phyloP scores from a whole-genome alignment of 441 rosid species.

The Erodium texanum region DNA sequence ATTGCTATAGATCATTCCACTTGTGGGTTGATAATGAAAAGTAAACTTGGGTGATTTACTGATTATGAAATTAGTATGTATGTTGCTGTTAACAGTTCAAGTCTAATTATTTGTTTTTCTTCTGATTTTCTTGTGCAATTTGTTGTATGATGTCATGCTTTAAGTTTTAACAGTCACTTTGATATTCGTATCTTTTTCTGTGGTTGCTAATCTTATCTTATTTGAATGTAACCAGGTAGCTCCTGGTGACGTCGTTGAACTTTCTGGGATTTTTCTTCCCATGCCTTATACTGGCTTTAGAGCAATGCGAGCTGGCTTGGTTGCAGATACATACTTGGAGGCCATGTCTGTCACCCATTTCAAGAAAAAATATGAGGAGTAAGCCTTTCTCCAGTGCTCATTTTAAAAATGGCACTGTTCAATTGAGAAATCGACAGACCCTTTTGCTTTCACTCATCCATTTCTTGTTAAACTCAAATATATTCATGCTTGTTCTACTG shows the following conservation, averaged over 20 bases:
- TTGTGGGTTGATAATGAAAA: neutral
- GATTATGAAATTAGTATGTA: neutral
- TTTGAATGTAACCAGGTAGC: slow-evolving; percentile 45
- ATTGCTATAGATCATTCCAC: neutral
- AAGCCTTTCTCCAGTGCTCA: slow-evolving; percentile 26
- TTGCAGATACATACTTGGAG: slow-evolving; percentile 93
- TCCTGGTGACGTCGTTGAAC: slow-evolving; percentile 95
- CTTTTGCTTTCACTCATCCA: slow-evolving; percentile 1
- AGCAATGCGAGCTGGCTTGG: slow-evolving; percentile 96
- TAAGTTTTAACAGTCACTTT: neutral
- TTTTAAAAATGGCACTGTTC: neutral
- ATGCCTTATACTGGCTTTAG: slow-evolving; percentile 90
- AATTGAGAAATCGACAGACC: neutral
- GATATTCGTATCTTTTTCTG: neutral
- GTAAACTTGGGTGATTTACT: neutral
- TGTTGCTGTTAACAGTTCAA: neutral
- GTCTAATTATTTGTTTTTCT: neutral
- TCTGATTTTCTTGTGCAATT: neutral
- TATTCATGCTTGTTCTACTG: slow-evolving; percentile 14
- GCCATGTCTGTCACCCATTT: slow-evolving; percentile 85
- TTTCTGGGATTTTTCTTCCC: slow-evolving; percentile 97
- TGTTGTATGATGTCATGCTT: neutral
- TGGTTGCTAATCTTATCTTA: slow-evolving; percentile 1
- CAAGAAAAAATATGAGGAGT: slow-evolving; percentile 99
- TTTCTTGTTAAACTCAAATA: neutral